Evolutionary conservation across 2,329 filamentous ascomycete genomes (phyloP).

Genomic region (Aspergillus vadensis): DNA sequence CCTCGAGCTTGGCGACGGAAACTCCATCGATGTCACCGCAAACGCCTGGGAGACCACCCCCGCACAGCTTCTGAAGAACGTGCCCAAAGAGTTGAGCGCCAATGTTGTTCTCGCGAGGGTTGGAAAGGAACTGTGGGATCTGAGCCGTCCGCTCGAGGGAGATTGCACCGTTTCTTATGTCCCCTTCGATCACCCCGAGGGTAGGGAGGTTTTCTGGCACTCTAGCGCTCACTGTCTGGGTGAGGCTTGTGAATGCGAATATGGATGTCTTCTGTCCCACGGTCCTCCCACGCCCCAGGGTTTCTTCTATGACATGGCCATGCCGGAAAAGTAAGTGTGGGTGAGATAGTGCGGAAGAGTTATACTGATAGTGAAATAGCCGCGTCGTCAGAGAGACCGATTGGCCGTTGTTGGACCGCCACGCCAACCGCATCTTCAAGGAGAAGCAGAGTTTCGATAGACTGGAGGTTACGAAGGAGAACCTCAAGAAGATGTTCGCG

Average conservation of each 20-base stretch:
- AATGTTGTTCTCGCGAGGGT: slow-evolving; percentile 80
- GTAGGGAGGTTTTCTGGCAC: slow-evolving; percentile 97
- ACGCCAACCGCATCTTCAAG: slow-evolving; percentile 83
- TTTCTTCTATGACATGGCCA: slow-evolving; percentile 97
- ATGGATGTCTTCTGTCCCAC: slow-evolving; percentile 89
- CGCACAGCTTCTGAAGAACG: slow-evolving; percentile 72
- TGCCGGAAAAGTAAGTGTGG: slow-evolving; percentile 61
- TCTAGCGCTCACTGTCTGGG: slow-evolving; percentile 94
- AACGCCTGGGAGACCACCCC: slow-evolving; percentile 93
- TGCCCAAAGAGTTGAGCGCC: slow-evolving; percentile 83
- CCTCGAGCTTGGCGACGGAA: slow-evolving; percentile 46
- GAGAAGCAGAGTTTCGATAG: slow-evolving; percentile 96
- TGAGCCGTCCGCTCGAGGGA: slow-evolving; percentile 85
- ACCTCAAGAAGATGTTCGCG: slow-evolving; percentile 92
- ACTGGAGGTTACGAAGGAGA: slow-evolving; percentile 82
- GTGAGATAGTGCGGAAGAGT: slow-evolving; percentile 1
- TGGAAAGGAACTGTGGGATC: slow-evolving; percentile 82
- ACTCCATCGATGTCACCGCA: slow-evolving; percentile 53
- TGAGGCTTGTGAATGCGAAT: slow-evolving; percentile 87
- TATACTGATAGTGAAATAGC: slow-evolving; percentile 39
- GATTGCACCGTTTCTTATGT: slow-evolving; percentile 83
- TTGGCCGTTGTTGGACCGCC: slow-evolving; percentile 80
- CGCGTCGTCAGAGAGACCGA: slow-evolving; percentile 70
- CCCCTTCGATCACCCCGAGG: slow-evolving; percentile 73
- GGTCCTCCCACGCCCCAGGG: slow-evolving; percentile 88